These are phyloP conservation scores for Diutina catenulata DNA, from an alignment of 1,139 yeast species.

Conservation along the genomic window DNA sequence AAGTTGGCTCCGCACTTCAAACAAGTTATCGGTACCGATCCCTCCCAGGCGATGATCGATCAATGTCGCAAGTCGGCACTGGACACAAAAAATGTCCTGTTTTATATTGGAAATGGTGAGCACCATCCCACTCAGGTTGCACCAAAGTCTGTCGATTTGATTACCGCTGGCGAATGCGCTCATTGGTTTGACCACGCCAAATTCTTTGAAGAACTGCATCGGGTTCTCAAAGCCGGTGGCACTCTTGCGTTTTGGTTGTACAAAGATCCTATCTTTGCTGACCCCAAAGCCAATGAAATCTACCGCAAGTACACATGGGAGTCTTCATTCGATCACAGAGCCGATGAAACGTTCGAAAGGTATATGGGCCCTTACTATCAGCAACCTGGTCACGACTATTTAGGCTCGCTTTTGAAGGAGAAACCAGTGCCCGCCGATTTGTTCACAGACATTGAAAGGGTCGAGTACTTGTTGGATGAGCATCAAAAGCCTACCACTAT, in stretches of 20 bases:
- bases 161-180: constrained; percentile 68
- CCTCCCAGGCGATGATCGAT: constrained; percentile 51
- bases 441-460: constrained; percentile 29
- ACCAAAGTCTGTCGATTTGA: constrained; percentile 36
- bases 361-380: constrained; percentile 64
- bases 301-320: constrained; percentile 28
- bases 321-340: constrained; percentile 15
- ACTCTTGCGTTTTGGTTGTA: constrained; percentile 75
- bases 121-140: constrained; percentile 11
- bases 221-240: constrained; percentile 45
- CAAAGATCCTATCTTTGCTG: constrained; percentile 48
- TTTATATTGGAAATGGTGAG: constrained; percentile 13
- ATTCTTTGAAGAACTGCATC: constrained; percentile 39
- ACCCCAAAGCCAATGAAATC: constrained; percentile 30
- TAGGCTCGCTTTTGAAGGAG: constrained; percentile 34
- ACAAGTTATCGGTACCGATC: constrained; percentile 55
- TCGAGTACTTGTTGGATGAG: constrained; percentile 20
- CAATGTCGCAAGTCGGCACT: constrained; percentile 21
- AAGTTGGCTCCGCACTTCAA: constrained; percentile 35
- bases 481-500: constrained; percentile 13
- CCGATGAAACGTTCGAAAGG: constrained; percentile 22
- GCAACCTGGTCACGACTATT: constrained; percentile 53
- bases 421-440: constrained; percentile 26
- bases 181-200: constrained; percentile 61
- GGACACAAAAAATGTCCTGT: constrained; percentile 12